These are phyloP conservation scores for Elsinoe australis DNA, from an alignment of 2,329 filamentous ascomycete genomes.

Conservation along the genomic window DNA sequence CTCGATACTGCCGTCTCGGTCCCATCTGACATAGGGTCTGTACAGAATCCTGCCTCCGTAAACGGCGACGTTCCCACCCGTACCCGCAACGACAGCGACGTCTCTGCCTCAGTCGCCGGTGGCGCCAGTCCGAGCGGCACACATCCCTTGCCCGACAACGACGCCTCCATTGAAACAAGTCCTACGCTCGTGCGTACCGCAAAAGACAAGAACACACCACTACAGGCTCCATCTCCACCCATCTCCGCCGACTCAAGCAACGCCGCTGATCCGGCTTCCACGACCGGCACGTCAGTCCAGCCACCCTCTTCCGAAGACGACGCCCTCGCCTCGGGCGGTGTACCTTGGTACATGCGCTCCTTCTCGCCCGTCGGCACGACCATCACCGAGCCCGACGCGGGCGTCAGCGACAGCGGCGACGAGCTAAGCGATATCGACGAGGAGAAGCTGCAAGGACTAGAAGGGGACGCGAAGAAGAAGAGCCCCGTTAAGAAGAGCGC, in stretches of 20 bases:
- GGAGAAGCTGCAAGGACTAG: constrained; percentile 56
- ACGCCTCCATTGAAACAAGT: constrained; percentile 21
- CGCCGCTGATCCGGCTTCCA: constrained; percentile 32
- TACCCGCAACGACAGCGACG: constrained; percentile 18
- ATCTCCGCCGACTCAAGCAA: constrained; percentile 31
- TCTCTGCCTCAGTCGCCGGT: constrained; percentile 37
- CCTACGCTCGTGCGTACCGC: constrained; percentile 22
- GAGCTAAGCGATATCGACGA: constrained; percentile 81
- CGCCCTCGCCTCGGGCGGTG: constrained; percentile 56
- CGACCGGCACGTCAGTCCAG: neutral
- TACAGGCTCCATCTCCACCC: constrained; percentile 31
- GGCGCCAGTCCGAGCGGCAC: constrained; percentile 24
- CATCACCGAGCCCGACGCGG: constrained; percentile 67
- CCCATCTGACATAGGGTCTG: constrained; percentile 20
- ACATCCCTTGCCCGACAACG: neutral
- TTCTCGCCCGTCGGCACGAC: constrained; percentile 77
- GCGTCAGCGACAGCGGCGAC: constrained; percentile 68
- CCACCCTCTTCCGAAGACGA: constrained; percentile 27
- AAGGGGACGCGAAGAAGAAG: constrained; percentile 3
- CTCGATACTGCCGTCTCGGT: constrained; percentile 45
- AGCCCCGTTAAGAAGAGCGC: neutral
- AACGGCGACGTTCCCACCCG: constrained; percentile 26
- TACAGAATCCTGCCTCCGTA: constrained; percentile 3
- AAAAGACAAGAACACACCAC: constrained; percentile 27
- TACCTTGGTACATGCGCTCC: constrained; percentile 78